Evolutionary conservation across 495 filamentous ascomycete species (phyloP), one percentile per base, ranked within the genome.

Genomic region (Neurospora sp.): DNA sequence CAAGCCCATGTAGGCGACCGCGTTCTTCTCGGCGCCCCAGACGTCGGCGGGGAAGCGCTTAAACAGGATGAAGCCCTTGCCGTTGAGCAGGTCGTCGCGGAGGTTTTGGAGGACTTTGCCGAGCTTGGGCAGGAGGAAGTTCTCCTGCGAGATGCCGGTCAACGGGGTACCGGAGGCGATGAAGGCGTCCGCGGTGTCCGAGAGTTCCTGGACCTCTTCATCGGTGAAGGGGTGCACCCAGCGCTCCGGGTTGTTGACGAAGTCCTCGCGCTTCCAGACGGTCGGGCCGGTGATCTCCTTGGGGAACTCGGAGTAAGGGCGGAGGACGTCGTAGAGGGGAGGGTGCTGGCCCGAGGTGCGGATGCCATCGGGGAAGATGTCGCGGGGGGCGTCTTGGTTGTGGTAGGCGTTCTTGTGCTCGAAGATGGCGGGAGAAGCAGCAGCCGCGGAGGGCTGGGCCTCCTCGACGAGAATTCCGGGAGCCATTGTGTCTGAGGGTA

Each of bases 11-110:
- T 96, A 97, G 27, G 92, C 93, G 38, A 92, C 89, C 31, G 94
- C 93, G 14, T 89, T 91, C 82, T 96, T 97, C 74, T 88, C 85
- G 70, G 88, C 85, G n/a, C 90, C 88, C 94, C 94, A 97, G 80
- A 88, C 81, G 70, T 85, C 74, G 14, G 92, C 91, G 8, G 93
- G 94, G 74, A 97, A 88, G 39, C 90, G 89, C 81, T 94, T 94
- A 82, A 96, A 94, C n/a, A 96, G 84, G 74, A 93, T 91, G 82
- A 97, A 97, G 5, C 94, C 94, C 78, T 93, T 94, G 72, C 92
- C 94, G 81, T 96, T 88, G 59, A 96, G 79, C 3, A 96, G 83
- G 74, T 94, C 92, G 9, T 88, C 83, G 40, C 91, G 88, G 41
- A 95, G 84, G 7, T 77, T 80, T 77, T 80, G 6, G 75, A 96